phyloP scores from a whole-genome alignment of 225 moss, liverwort and hornwort species.

The Sphagnum tenellum region DNA sequence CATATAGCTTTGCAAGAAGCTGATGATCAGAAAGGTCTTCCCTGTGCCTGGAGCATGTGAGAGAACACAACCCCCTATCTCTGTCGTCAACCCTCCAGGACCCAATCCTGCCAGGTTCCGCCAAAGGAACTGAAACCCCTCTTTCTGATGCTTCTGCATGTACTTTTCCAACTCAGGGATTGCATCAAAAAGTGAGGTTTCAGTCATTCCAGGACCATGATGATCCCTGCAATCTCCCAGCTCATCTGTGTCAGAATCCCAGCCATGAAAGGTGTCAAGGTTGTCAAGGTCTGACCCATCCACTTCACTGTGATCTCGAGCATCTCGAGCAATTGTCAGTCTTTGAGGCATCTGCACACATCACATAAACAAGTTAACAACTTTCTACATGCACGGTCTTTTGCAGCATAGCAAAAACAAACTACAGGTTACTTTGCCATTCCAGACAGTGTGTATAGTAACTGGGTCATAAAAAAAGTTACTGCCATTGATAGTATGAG shows the following conservation, averaged over 20 bases:
- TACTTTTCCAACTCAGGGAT: conserved; percentile 56
- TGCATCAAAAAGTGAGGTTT: conserved; percentile 31
- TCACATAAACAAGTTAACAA: too few relatives aligned
- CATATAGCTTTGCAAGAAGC: conserved; percentile 83
- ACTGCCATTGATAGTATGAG: too few relatives aligned
- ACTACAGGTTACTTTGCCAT: too few relatives aligned
- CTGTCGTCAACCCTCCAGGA: conserved; percentile 24
- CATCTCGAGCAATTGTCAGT: too few relatives aligned
- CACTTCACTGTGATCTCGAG: conserved; percentile 16
- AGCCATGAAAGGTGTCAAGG: background rate
- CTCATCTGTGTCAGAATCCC: background rate
- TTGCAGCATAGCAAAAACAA: too few relatives aligned
- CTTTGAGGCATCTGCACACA: too few relatives aligned
- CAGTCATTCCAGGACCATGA: too few relatives aligned
- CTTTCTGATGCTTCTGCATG: conserved; percentile 82
- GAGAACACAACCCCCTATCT: conserved; percentile 77
- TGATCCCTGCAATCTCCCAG: conserved; percentile 12
- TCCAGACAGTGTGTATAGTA: too few relatives aligned
- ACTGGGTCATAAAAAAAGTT: too few relatives aligned
- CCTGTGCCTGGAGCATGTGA: conserved; percentile 98
- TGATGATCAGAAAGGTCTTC: conserved; percentile 82
- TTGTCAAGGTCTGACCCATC: conserved; percentile 15
- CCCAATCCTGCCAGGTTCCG: conserved; percentile 53
- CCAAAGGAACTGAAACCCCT: conserved; percentile 92
- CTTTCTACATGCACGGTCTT: too few relatives aligned